A percentile compares a stretch with the other conserved stretches of the same genome.
phyloP scores from a whole-genome alignment of 2,329 filamentous ascomycete genomes.

The Pseudonectria foliicola region DNA sequence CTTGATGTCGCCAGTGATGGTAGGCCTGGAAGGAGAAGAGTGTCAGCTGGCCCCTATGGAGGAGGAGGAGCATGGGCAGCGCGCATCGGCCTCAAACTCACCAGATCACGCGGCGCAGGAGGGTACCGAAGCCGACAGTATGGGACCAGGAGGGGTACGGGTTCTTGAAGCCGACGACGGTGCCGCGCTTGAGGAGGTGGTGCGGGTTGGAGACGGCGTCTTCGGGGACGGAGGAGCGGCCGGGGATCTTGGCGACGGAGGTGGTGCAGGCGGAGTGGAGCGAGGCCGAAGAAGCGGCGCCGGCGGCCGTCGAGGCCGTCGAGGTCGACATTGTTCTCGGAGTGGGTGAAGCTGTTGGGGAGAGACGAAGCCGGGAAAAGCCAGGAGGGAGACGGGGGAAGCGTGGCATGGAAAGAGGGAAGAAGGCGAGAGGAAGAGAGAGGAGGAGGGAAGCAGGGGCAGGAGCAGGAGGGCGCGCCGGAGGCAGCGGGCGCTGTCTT shows the following conservation, averaged over 20 bases:
- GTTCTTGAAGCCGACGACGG: conserved; percentile 40
- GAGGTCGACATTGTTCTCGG: conserved; percentile 5
- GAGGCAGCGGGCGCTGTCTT: too few relatives aligned
- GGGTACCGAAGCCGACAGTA: conserved; percentile 13
- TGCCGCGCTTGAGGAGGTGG: conserved; percentile 37
- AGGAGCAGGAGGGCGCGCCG: conserved; percentile 6
- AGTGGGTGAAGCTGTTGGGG: conserved; percentile 3
- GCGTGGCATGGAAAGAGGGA: conserved; percentile 16
- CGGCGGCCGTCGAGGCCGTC: conserved; percentile 8
- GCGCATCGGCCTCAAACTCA: conserved; percentile 15
- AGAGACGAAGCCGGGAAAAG: conserved; percentile 12
- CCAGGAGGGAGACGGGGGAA: conserved; percentile 10
- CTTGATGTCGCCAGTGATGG: conserved; percentile 33
- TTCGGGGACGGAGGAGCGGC: conserved; percentile 30
- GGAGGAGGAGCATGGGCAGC: neutral
- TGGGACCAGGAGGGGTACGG: conserved; percentile 40
- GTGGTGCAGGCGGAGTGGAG: conserved; percentile 14
- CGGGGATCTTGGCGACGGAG: conserved; percentile 28
- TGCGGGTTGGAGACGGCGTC: conserved; percentile 40
- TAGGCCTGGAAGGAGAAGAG: conserved; percentile 21
- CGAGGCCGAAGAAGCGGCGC: conserved; percentile 4
- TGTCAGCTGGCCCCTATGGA: too few relatives aligned
- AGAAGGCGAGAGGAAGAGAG: conserved; percentile 2
- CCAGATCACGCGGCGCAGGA: conserved; percentile 30
- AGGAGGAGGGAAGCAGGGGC: conserved; percentile 7